Evolutionary conservation across 805 yeast species (phyloP), one percentile per base, ranked within the genome.

Genomic region (Maudiozyma saulgeensis): DNA sequence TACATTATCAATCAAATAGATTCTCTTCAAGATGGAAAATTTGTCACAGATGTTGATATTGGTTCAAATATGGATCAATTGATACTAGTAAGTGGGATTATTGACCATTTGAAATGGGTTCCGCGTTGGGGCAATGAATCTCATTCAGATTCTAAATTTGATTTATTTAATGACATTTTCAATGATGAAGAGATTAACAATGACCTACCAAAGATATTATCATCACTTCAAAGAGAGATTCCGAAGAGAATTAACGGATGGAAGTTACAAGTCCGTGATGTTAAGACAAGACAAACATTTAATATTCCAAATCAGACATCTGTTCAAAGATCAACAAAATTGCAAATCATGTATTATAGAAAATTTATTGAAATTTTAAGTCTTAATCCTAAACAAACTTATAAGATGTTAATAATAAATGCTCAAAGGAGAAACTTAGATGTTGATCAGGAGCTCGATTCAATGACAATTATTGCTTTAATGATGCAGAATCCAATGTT

Each of bases 311-410:
- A 54, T 0, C 84, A 79, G 53, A 56, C 63, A 1, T 71, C 78
- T 12, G 82, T 80, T 0, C 51, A 78, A 13, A 58, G 64, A 3
- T 69, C 76, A 6, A 74, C 85, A 1, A 74, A 75, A 56, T 51
- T 72, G n/a, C 93, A 85, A 66, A 80, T 82, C 3, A 72, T 73
- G 65, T 75, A 80, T 53, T 85, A 85, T 60, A 67, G 78, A 19
- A 63, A 69, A 41, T 71, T 84, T 46, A 54, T 82, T 6, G 74
- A 69, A 19, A 50, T 64, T 2, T 54, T 81, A 34, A 61, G 63
- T 3, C 45, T 49, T 25, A 50, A 61, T 41, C 54, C 61, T 2
- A 42, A 51, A 0, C 52, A 57, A 15, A 68, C 78, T 0, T 79
- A 77, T 58, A 49, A 63, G 1, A 69, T 73, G 54, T 59, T 80